A percentile compares a stretch with the other conserved stretches of the same genome.
Evolutionary conservation across 176 grass and related monocot species (phyloP).

Genomic region (Neostapfia colusana): DNA sequence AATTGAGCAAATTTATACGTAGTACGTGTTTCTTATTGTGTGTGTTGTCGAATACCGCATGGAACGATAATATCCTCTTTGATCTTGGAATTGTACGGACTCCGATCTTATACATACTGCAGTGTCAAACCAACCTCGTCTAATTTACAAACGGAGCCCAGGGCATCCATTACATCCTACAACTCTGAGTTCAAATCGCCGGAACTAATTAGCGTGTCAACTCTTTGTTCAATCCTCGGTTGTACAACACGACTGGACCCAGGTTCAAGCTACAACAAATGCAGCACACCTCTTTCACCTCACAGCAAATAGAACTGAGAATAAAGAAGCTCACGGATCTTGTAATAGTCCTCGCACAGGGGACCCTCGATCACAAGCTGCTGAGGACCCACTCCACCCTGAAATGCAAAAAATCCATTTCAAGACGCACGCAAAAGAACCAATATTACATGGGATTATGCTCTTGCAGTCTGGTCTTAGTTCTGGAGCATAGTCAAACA

Average conservation of each 20-base stretch:
- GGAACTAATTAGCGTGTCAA: neutral
- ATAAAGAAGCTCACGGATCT: conserved; percentile 81
- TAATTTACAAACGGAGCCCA: neutral
- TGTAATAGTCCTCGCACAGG: conserved; percentile 85
- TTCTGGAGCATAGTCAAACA: neutral
- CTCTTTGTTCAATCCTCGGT: conserved; percentile 16
- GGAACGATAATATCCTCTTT: no score
- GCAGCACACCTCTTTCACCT: neutral
- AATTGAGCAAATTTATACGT: no score
- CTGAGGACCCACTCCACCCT: conserved; percentile 72
- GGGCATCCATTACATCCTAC: neutral
- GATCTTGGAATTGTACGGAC: no score
- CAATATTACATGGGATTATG: neutral
- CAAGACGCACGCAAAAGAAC: neutral
- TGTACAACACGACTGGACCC: neutral
- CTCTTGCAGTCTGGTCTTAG: neutral
- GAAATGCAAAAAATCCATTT: conserved; percentile 2
- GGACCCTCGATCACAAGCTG: conserved; percentile 90
- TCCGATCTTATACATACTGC: neutral
- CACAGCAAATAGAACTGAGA: conserved; percentile 84
- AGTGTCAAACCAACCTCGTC: neutral
- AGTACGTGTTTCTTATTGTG: no score
- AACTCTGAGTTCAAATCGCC: neutral
- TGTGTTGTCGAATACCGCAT: no score
- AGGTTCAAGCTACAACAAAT: neutral